phyloP scores from a whole-genome alignment of 2,329 filamentous ascomycete genomes.

The Diplodia seriata region DNA sequence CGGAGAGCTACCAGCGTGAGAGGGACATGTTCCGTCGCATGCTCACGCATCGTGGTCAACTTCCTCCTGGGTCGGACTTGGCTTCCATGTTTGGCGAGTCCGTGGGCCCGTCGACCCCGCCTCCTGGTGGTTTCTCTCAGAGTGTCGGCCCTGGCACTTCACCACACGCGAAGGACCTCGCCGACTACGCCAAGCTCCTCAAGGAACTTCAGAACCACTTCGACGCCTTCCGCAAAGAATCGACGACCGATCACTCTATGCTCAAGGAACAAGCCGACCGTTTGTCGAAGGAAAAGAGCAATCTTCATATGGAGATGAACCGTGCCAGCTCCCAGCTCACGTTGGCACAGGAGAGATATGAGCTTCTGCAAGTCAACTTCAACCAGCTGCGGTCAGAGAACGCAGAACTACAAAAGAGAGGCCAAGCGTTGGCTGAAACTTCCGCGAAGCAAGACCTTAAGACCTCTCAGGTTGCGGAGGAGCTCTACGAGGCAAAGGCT shows the following conservation, averaged over 20 bases:
- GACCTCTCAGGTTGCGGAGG: constrained; percentile 90
- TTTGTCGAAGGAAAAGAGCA: constrained; percentile 80
- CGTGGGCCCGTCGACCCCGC: constrained; percentile 63
- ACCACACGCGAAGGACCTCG: constrained; percentile 63
- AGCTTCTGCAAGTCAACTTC: constrained; percentile 90
- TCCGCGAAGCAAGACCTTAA: constrained; percentile 88
- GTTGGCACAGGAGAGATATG: constrained; percentile 81
- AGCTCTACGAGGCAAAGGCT: constrained; percentile 84
- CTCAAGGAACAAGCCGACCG: constrained; percentile 85
- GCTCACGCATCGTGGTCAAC: constrained; percentile 75
- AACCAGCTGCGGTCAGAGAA: constrained; percentile 85
- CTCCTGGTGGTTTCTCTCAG: constrained; percentile 48
- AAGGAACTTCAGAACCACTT: constrained; percentile 90
- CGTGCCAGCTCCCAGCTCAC: constrained; percentile 80
- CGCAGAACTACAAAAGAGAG: constrained; percentile 82
- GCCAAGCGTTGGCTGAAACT: constrained; percentile 76
- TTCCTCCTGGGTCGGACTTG: constrained; percentile 66
- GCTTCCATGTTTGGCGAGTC: constrained; percentile 76
- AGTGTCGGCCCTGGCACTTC: constrained; percentile 38
- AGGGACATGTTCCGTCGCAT: constrained; percentile 97
- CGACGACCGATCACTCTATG: constrained; percentile 78
- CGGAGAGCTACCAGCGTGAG: constrained; percentile 93
- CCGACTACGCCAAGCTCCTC: constrained; percentile 77
- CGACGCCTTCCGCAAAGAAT: constrained; percentile 86
- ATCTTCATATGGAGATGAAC: constrained; percentile 81